Evolutionary conservation across 352 stramenopile species (phyloP), one percentile per base, ranked within the genome.

Genomic region (Globisporangium viniferum): DNA sequence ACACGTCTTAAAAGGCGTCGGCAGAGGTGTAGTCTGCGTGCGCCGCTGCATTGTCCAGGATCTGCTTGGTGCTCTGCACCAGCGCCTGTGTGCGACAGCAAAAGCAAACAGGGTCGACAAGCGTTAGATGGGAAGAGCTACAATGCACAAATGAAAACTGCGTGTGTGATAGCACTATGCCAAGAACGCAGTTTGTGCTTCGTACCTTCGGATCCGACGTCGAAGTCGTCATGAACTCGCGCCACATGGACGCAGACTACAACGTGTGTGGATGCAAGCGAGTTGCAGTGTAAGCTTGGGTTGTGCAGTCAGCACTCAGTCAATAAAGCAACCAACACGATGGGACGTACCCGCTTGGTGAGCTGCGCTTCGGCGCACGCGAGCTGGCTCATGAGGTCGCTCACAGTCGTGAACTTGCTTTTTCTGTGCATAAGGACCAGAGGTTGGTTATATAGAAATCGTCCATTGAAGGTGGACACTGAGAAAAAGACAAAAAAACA

Each of bases 291-390:
- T 8, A 1, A 22, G 35, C 36, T 35, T 59, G 35, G 2, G 15
- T 14, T 58, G 12, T 5, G n/a, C 53, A 58, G 12, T 3, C 31
- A 33, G 31, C 31, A 33, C 31, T 33, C 31, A 33, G 5, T 33
- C 31, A 33, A 33, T 33, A 33, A 33, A 33, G 31, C 2, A 18
- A 12, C 2, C 18, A 59, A 5, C 14, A n/a, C 2, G 29, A 27
- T 35, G 36, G 20, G 14, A 36, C 67, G 22, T 46, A 88, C 80
- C 55, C 79, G 76, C 48, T 89, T 90, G 14, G 77, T 75, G 29
- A 90, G 55, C 55, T 92, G 81, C 14, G 75, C 73, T 59, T 92
- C 74, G 5, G 80, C 84, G 63, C 78, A 89, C 0, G 82, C 79
- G 48, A 92, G 82, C 14, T 86, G 84, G 56, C 75, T 75, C 66